Conservation (phyloP, 768 basidiomycete genomes). For the Candolleomyces efflorescens region DNA sequence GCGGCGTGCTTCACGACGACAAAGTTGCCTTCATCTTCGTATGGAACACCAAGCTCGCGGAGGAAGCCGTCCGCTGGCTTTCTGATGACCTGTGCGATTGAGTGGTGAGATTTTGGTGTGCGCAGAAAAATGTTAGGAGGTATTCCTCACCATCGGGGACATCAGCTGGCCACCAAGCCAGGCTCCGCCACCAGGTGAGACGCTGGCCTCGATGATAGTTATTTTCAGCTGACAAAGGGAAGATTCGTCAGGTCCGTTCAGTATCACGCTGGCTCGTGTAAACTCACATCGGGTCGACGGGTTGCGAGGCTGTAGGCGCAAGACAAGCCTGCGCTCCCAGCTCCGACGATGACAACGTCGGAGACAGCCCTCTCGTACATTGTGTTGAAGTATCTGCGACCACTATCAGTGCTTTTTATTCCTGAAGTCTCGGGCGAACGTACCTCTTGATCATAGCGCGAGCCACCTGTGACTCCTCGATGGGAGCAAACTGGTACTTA, state of each 20-base stretch:
- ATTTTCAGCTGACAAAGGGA: conserved; percentile 36
- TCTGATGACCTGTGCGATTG: conserved; percentile 53
- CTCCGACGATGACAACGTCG: conserved; percentile 75
- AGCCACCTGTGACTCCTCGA: conserved; percentile 72
- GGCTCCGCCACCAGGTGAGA: conserved; percentile 75
- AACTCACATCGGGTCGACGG: conserved; percentile 54
- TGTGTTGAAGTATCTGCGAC: conserved; percentile 63
- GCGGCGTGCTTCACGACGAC: conserved; percentile 83
- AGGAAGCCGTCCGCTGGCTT: conserved; percentile 76
- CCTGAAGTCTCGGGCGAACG: background rate
- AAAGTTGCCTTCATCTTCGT: conserved; percentile 73
- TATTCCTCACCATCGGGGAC: conserved; percentile 61
- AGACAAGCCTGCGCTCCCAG: conserved; percentile 64
- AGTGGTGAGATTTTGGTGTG: background rate
- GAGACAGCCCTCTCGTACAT: conserved; percentile 75
- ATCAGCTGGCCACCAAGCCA: conserved; percentile 80
- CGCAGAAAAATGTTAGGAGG: background rate
- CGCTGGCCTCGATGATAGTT: conserved; percentile 67
- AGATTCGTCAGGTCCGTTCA: background rate
- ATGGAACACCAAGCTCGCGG: conserved; percentile 62
- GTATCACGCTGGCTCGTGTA: conserved; percentile 7
- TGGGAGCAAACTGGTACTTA: conserved; percentile 65
- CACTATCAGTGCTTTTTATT: background rate
- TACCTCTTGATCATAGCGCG: conserved; percentile 77
- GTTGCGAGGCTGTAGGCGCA: conserved; percentile 73